Evolutionary conservation across 2,329 filamentous ascomycete genomes (phyloP).

Genomic region (Endoconidiophora laricicola): DNA sequence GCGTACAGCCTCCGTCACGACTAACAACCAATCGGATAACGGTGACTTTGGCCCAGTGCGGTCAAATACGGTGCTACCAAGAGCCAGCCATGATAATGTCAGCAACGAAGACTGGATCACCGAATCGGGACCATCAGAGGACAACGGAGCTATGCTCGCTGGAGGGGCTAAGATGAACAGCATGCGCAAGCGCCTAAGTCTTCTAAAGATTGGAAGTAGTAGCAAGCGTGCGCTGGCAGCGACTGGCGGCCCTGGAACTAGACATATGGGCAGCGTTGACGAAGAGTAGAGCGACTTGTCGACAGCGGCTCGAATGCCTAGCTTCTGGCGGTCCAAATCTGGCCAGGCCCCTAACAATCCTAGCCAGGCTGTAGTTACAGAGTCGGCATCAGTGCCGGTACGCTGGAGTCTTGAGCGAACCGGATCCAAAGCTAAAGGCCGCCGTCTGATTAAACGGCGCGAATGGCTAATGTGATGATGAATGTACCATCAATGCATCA

Average conservation of each 20-base stretch:
- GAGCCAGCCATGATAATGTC: conserved; percentile 17
- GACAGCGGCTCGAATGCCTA: not conserved
- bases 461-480: not conserved
- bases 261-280: conserved; percentile 36
- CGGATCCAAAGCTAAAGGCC: not conserved
- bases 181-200: conserved; percentile 62
- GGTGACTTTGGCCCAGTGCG: not conserved
- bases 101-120: conserved; percentile 18
- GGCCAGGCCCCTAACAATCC: not conserved
- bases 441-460: not conserved
- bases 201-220: conserved; percentile 53
- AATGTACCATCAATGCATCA: not conserved
- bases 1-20: not conserved
- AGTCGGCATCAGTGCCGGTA: not conserved
- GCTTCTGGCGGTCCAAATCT: not conserved
- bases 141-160: conserved; percentile 13
- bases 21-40: not conserved
- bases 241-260: not conserved
- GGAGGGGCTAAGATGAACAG: conserved; percentile 37
- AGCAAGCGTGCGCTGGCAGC: conserved; percentile 42
- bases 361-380: not conserved
- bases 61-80: not conserved
- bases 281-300: conserved; percentile 30
- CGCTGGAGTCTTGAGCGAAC: not conserved
- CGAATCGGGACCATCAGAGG: conserved; percentile 8